Percentiles rank a stretch among this genome's conserved stretches.
phyloP scores from a whole-genome alignment of 257 asterid species.

The Nicotiana undulata region DNA sequence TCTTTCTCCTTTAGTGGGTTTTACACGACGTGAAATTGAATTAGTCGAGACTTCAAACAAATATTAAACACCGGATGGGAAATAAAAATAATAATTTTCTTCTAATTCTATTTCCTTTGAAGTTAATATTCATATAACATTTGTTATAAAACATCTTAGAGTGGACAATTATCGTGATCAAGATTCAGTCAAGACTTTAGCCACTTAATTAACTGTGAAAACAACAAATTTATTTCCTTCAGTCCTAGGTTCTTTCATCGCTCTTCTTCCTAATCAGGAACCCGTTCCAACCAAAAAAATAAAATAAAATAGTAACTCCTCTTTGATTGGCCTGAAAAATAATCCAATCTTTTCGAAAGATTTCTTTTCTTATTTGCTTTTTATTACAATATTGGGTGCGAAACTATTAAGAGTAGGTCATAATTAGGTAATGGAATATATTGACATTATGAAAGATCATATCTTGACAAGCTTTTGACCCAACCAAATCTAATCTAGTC shows the following conservation, averaged over 20 bases:
- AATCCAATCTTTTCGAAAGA: neutral
- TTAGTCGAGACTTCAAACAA: no score
- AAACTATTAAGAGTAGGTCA: neutral
- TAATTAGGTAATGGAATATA: neutral
- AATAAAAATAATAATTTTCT: no score
- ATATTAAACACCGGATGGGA: no score
- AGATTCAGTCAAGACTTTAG: neutral
- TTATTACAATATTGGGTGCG: neutral
- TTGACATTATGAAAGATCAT: slow-evolving; percentile 9
- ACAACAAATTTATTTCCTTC: neutral
- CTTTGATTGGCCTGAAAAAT: neutral
- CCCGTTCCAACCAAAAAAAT: neutral
- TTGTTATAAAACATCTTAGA: no score
- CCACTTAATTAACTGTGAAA: neutral
- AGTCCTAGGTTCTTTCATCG: neutral
- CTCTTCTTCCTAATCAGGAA: neutral
- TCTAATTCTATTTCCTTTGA: no score
- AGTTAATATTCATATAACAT: no score
- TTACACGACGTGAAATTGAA: no score
- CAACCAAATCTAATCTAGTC: slow-evolving; percentile 24
- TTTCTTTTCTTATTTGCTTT: no score
- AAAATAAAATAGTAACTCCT: neutral
- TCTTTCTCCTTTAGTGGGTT: no score
- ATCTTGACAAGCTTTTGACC: slow-evolving; percentile 23
- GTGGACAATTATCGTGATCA: no score